Percentiles rank a stretch among this genome's conserved stretches.
Conservation (phyloP, 768 basidiomycete genomes). For the Piloderma croceum region DNA sequence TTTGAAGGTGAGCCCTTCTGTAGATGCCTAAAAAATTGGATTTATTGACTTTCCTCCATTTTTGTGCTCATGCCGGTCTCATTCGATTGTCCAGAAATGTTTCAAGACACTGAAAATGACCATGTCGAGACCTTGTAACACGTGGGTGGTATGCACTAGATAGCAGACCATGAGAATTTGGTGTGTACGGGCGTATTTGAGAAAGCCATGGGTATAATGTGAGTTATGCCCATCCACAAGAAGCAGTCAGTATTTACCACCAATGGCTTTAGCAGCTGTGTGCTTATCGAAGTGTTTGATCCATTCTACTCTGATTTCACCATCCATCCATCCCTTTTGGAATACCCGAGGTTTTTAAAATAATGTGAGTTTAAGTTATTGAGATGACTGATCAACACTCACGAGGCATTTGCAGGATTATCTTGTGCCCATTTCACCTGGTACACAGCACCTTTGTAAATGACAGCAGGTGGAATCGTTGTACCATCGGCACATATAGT, state of each 20-base stretch:
- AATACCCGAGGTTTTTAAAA: too few relatives aligned
- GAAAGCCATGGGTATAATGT: constrained; percentile 30
- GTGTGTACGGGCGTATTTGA: constrained; percentile 20
- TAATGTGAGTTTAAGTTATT: too few relatives aligned
- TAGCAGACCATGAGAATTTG: constrained; percentile 32
- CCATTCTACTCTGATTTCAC: constrained; percentile 19
- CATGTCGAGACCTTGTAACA: constrained; percentile 32
- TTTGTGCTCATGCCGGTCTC: background rate
- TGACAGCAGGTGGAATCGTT: constrained; percentile 30
- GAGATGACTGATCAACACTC: too few relatives aligned
- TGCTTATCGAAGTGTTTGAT: constrained; percentile 28
- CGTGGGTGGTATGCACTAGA: constrained; percentile 33
- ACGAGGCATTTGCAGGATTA: constrained; percentile 37
- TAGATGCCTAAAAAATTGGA: constrained; percentile 19
- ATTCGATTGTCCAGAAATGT: constrained; percentile 22
- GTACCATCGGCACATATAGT: constrained; percentile 38
- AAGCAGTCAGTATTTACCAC: constrained; percentile 23
- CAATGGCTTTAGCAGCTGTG: constrained; percentile 22
- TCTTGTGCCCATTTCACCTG: constrained; percentile 33
- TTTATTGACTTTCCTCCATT: constrained; percentile 22
- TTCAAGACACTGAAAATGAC: constrained; percentile 33
- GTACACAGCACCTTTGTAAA: constrained; percentile 35
- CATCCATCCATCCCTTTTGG: constrained; percentile 30
- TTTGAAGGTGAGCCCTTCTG: constrained; percentile 12
- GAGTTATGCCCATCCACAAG: constrained; percentile 37